A percentile compares a stretch with the other conserved stretches of the same genome.
Conservation (phyloP, 2,329 filamentous ascomycete genomes). For the Stemphylium lycopersici region DNA sequence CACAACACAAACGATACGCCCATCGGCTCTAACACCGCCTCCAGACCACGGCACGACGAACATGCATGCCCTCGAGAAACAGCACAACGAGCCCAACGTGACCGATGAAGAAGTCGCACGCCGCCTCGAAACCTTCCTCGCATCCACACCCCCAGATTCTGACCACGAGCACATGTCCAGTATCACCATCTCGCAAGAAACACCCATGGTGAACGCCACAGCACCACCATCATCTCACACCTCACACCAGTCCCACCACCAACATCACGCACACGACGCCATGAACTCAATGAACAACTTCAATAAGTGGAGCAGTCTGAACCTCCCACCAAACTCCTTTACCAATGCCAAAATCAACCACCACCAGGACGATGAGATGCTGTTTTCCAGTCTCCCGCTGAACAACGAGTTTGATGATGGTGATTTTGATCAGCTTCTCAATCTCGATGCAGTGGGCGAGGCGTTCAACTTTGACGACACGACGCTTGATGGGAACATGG, state of each 20-base stretch:
- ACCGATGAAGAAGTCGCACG: slow-evolving; percentile 57
- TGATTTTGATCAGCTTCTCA: slow-evolving; percentile 50
- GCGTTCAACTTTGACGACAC: slow-evolving; percentile 44
- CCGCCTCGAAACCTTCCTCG: slow-evolving; percentile 57
- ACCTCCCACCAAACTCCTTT: slow-evolving; percentile 26
- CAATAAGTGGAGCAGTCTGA: slow-evolving; percentile 30
- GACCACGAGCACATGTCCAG: slow-evolving; percentile 44
- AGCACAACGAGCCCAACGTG: slow-evolving; percentile 34
- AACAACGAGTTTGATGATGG: slow-evolving; percentile 49
- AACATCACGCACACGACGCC: neutral
- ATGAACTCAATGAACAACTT: slow-evolving; percentile 7
- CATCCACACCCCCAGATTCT: slow-evolving; percentile 56
- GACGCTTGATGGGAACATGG: slow-evolving; percentile 23
- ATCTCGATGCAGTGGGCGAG: slow-evolving; percentile 50
- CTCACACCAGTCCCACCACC: neutral
- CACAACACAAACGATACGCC: slow-evolving; percentile 25
- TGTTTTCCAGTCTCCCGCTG: slow-evolving; percentile 45
- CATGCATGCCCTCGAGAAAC: slow-evolving; percentile 42
- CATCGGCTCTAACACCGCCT: slow-evolving; percentile 49
- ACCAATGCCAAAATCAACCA: slow-evolving; percentile 33
- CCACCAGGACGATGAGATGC: slow-evolving; percentile 43
- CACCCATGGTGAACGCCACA: slow-evolving; percentile 15
- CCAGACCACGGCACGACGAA: slow-evolving; percentile 47
- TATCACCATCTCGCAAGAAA: slow-evolving; percentile 38
- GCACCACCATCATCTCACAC: slow-evolving; percentile 3